Conservation (phyloP, 2,329 filamentous ascomycete genomes). For the Curvularia eragrostidis region DNA sequence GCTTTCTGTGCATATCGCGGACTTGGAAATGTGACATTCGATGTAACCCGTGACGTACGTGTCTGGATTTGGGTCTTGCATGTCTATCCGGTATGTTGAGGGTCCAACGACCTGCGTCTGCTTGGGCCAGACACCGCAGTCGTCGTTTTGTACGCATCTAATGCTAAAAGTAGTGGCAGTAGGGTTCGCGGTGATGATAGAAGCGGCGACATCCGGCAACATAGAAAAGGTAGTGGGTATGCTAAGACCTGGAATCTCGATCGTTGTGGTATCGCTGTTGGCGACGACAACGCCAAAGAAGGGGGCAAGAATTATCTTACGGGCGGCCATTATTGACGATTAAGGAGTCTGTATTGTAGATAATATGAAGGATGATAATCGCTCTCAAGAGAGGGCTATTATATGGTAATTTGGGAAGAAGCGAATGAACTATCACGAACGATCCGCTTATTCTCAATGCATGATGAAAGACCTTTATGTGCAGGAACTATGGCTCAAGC, state of each 20-base stretch:
- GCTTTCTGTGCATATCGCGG: background rate
- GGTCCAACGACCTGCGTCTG: background rate
- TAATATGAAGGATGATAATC: background rate
- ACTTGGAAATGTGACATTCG: background rate
- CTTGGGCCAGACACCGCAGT: background rate
- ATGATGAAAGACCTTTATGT: background rate
- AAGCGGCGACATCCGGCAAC: background rate
- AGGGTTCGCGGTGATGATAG: background rate
- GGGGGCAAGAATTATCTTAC: background rate
- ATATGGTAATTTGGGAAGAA: too few species aligned
- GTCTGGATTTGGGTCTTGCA: background rate
- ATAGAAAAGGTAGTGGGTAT: background rate
- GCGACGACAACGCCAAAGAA: background rate
- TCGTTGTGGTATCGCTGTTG: background rate
- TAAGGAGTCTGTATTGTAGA: background rate
- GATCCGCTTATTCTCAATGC: background rate
- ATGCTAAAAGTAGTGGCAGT: background rate
- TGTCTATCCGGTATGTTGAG: background rate
- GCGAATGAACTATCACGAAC: background rate
- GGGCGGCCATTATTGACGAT: background rate
- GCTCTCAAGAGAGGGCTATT: background rate
- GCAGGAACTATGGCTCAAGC: background rate
- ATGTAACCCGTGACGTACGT: background rate
- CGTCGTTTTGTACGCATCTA: background rate
- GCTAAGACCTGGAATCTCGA: background rate